These are phyloP conservation scores for Cryphonectria nitschkei DNA, from an alignment of 2,329 filamentous ascomycete genomes.

Conservation along the genomic window DNA sequence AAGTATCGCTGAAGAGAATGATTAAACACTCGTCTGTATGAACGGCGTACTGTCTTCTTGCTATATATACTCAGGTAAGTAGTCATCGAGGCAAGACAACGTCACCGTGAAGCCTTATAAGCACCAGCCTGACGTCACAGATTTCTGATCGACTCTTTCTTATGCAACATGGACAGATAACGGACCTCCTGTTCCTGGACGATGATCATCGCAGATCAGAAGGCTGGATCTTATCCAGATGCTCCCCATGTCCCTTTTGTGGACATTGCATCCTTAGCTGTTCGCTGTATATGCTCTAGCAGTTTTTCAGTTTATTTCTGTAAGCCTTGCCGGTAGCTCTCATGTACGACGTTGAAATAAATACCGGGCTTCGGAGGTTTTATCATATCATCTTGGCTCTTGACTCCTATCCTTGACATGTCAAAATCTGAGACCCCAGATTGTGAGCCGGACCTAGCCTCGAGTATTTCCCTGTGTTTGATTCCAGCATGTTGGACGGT, in stretches of 20 bases:
- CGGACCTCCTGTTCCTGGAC: neutral
- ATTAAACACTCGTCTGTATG: neutral
- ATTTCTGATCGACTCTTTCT: neutral
- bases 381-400: neutral
- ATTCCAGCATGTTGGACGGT: neutral
- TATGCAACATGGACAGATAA: neutral
- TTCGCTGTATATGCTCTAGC: no score
- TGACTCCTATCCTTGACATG: neutral
- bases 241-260: neutral
- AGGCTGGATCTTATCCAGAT: no score
- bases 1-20: neutral
- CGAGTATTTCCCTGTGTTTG: neutral
- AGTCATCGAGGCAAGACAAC: neutral
- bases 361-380: neutral
- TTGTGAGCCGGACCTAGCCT: neutral
- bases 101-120: neutral
- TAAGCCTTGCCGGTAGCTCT: neutral
- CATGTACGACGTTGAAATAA: neutral
- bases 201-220: neutral
- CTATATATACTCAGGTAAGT: neutral
- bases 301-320: neutral
- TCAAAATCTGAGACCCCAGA: neutral
- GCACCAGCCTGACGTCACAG: slow-evolving; percentile 12
- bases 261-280: no score
- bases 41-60: neutral